Evolutionary conservation across 2,329 filamentous ascomycete genomes (phyloP).

Genomic region (Diaporthe ampelina): DNA sequence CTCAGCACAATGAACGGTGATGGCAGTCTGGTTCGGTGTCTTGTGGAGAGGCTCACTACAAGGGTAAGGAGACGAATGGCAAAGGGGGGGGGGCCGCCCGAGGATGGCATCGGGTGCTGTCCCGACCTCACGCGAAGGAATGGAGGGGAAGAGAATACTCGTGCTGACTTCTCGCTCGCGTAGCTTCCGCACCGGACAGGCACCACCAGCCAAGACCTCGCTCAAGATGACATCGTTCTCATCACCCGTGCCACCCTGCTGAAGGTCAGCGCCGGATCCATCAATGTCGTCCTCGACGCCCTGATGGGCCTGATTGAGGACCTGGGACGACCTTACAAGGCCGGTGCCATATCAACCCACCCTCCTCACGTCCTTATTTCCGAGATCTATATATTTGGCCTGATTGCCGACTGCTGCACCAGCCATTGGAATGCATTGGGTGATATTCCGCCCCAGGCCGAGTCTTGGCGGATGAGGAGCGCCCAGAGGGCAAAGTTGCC

Average conservation of each 20-base stretch:
- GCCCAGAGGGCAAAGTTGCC: constrained; percentile 45
- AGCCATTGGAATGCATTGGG: constrained; percentile 67
- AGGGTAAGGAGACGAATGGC: constrained; percentile 61
- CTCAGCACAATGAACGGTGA: constrained; percentile 68
- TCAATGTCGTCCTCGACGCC: constrained; percentile 68
- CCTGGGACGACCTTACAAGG: constrained; percentile 67
- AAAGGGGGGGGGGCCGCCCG: not conserved
- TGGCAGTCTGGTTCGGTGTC: constrained; percentile 70
- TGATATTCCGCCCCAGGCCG: constrained; percentile 29
- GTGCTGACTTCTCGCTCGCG: constrained; percentile 43
- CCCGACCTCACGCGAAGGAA: constrained; percentile 11
- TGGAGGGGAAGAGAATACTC: not conserved
- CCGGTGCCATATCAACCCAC: constrained; percentile 59
- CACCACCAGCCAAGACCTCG: constrained; percentile 67
- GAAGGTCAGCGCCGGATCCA: constrained; percentile 68
- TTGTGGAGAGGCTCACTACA: constrained; percentile 73
- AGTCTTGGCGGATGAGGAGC: constrained; percentile 19
- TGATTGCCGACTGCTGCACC: constrained; percentile 75
- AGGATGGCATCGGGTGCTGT: not conserved
- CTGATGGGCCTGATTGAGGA: constrained; percentile 72
- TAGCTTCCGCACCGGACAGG: constrained; percentile 76
- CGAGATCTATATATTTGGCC: constrained; percentile 73
- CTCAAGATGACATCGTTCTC: constrained; percentile 72
- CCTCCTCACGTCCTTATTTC: constrained; percentile 73
- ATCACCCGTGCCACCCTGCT: constrained; percentile 74